These are phyloP conservation scores for Saccharomyces hybrid DNA, from an alignment of 1,139 yeast species.

Conservation along the genomic window DNA sequence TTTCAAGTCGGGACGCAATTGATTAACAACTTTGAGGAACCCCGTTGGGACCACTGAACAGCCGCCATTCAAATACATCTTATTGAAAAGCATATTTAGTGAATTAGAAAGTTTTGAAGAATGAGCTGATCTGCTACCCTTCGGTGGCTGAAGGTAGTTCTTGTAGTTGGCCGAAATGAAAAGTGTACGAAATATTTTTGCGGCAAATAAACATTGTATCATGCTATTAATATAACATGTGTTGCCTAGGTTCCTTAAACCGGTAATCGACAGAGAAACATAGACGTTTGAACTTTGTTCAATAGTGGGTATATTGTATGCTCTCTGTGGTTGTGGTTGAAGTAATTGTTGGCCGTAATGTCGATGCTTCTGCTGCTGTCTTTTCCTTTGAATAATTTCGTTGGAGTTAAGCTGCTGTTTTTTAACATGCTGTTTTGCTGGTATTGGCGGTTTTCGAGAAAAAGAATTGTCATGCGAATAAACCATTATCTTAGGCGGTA, in stretches of 20 bases:
- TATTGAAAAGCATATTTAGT: conserved; percentile 43
- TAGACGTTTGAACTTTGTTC: conserved; percentile 36
- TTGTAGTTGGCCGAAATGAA: conserved; percentile 40
- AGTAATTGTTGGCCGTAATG: conserved; percentile 2
- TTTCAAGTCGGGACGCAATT: conserved; percentile 53
- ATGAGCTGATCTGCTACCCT: conserved; percentile 8
- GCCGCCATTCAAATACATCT: conserved; percentile 46
- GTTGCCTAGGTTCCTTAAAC: conserved; percentile 60
- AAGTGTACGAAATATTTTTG: conserved; percentile 38
- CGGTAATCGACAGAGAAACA: conserved; percentile 47
- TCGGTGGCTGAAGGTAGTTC: conserved; percentile 31
- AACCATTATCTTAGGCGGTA: conserved; percentile 13
- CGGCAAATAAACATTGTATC: conserved; percentile 56
- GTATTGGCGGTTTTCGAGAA: not conserved
- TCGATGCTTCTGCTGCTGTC: not conserved
- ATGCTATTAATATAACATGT: conserved; percentile 70
- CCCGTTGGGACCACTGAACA: conserved; percentile 58
- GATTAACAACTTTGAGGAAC: conserved; percentile 48
- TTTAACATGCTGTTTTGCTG: not conserved
- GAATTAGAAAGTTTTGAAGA: conserved; percentile 37
- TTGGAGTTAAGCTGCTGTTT: conserved; percentile 1
- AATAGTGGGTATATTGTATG: conserved; percentile 31
- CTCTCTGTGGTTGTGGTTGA: conserved; percentile 3
- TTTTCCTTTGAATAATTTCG: not conserved
- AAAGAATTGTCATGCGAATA: not conserved